A percentile compares a stretch with the other conserved stretches of the same genome.
phyloP scores from a whole-genome alignment of 2,329 filamentous ascomycete genomes.

The Ophiostoma perfectum region DNA sequence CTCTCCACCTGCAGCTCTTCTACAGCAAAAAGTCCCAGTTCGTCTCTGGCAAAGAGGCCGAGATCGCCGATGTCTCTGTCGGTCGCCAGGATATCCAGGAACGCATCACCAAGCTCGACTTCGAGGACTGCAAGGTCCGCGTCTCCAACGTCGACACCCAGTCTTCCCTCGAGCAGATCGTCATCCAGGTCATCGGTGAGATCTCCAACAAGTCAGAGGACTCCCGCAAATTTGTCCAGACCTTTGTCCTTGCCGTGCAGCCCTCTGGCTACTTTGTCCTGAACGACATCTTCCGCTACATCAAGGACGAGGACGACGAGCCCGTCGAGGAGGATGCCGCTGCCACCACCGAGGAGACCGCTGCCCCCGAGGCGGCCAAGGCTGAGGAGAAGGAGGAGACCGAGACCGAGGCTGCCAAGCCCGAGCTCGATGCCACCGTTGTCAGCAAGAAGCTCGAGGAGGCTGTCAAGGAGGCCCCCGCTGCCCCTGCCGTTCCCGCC shows the following conservation, averaged over 20 bases:
- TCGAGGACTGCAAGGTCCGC: constrained; percentile 97
- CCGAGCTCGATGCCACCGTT: constrained; percentile 42
- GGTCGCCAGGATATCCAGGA: constrained; percentile 91
- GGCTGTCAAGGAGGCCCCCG: constrained; percentile 35
- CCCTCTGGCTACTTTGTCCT: constrained; percentile 96
- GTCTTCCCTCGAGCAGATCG: constrained; percentile 78
- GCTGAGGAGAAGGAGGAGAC: constrained; percentile 33
- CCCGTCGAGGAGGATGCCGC: constrained; percentile 41
- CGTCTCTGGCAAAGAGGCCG: constrained; percentile 85
- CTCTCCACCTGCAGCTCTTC: constrained; percentile 58
- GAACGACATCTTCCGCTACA: constrained; percentile 95
- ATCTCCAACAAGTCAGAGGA: constrained; percentile 90
- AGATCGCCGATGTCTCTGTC: constrained; percentile 78
- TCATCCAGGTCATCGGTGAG: constrained; percentile 97
- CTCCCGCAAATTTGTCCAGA: constrained; percentile 95
- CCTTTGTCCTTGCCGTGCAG: constrained; percentile 93
- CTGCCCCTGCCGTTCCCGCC: constrained; percentile 33
- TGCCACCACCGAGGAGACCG: constrained; percentile 28
- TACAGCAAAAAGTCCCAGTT: constrained; percentile 96
- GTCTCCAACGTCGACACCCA: constrained; percentile 97
- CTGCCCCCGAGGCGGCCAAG: constrained; percentile 29
- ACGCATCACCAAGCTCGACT: constrained; percentile 85
- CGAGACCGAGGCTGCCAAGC: constrained; percentile 41
- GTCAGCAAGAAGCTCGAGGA: constrained; percentile 76
- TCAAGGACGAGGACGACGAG: constrained; percentile 77